phyloP scores from a whole-genome alignment of 2,329 filamentous ascomycete species.

The Lachnellula hyalina region DNA sequence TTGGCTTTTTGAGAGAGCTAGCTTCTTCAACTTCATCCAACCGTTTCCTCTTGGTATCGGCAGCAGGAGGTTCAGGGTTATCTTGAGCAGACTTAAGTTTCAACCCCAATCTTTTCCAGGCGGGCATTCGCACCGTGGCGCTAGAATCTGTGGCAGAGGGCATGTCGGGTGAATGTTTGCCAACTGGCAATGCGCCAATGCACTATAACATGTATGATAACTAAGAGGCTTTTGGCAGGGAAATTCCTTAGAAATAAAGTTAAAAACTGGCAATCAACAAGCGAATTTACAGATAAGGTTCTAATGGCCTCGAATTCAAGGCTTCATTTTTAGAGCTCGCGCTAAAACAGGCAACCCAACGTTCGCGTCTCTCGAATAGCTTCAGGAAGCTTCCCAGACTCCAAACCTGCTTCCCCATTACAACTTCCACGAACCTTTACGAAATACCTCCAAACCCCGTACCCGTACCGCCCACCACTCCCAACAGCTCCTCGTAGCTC shows the following conservation, averaged over 20 bases:
- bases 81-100: slow-evolving; percentile 47
- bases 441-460: background rate
- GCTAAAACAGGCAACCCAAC: slow-evolving; percentile 9
- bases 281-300: no score
- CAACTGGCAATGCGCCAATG: slow-evolving; percentile 6
- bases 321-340: slow-evolving; percentile 1
- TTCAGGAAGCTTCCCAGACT: background rate
- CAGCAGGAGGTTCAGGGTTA: slow-evolving; percentile 9
- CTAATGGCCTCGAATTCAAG: background rate
- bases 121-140: slow-evolving; percentile 38
- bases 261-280: background rate
- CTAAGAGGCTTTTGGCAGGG: slow-evolving; percentile 1
- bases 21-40: slow-evolving; percentile 13
- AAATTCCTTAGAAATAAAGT: slow-evolving; percentile 4
- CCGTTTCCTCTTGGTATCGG: slow-evolving; percentile 26
- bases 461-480: background rate
- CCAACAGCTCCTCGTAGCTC: background rate
- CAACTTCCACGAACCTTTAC: slow-evolving; percentile 6
- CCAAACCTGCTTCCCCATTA: background rate
- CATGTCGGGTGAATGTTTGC: slow-evolving; percentile 13
- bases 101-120: slow-evolving; percentile 56
- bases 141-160: slow-evolving; percentile 19
- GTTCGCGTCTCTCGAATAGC: slow-evolving; percentile 8
- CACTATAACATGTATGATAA: slow-evolving; percentile 5
- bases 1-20: slow-evolving; percentile 25